Percentiles rank a stretch among this genome's conserved stretches.
These are phyloP conservation scores for Teunomyces stri DNA, from an alignment of 805 yeast genomes.

Conservation along the genomic window DNA sequence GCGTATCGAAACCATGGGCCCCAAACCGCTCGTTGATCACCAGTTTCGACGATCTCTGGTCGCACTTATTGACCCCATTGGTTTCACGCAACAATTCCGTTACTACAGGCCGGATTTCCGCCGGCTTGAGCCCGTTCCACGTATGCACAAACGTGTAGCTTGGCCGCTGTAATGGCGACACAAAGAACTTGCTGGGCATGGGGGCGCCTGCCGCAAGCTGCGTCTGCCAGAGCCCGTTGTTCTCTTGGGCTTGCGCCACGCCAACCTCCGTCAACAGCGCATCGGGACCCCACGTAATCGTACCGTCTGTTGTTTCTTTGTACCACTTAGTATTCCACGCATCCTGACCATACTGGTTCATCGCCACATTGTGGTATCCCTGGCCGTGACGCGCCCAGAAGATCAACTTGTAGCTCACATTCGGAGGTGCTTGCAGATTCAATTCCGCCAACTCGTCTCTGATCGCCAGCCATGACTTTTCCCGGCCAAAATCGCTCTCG, in stretches of 20 bases:
- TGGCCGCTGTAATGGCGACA: slow-evolving; percentile 65
- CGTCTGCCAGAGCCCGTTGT: slow-evolving; percentile 41
- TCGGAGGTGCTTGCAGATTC: slow-evolving; percentile 30
- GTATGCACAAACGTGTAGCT: slow-evolving; percentile 55
- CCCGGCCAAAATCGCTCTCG: slow-evolving; percentile 43
- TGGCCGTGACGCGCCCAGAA: slow-evolving; percentile 68
- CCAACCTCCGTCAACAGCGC: slow-evolving; percentile 59
- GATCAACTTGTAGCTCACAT: slow-evolving; percentile 47
- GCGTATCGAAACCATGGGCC: slow-evolving; percentile 43
- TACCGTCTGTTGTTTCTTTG: slow-evolving; percentile 51
- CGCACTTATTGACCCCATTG: slow-evolving; percentile 59
- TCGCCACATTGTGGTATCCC: slow-evolving; percentile 61
- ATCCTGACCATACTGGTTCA: slow-evolving; percentile 51
- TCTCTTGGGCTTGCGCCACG: slow-evolving; percentile 51
- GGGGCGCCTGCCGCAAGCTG: slow-evolving; percentile 51
- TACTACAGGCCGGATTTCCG: slow-evolving; percentile 20
- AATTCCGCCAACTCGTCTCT: slow-evolving; percentile 28
- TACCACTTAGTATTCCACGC: slow-evolving; percentile 62
- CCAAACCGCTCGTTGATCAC: slow-evolving; percentile 39
- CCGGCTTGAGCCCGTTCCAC: slow-evolving; percentile 38
- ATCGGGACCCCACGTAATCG: slow-evolving; percentile 57
- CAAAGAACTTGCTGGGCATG: slow-evolving; percentile 53
- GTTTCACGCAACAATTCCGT: slow-evolving; percentile 59
- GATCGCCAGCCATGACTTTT: slow-evolving; percentile 40
- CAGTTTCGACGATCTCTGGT: slow-evolving; percentile 46